Evolutionary conservation across 139 green algal species (phyloP).

Genomic region (Desmodesmus armatus): DNA sequence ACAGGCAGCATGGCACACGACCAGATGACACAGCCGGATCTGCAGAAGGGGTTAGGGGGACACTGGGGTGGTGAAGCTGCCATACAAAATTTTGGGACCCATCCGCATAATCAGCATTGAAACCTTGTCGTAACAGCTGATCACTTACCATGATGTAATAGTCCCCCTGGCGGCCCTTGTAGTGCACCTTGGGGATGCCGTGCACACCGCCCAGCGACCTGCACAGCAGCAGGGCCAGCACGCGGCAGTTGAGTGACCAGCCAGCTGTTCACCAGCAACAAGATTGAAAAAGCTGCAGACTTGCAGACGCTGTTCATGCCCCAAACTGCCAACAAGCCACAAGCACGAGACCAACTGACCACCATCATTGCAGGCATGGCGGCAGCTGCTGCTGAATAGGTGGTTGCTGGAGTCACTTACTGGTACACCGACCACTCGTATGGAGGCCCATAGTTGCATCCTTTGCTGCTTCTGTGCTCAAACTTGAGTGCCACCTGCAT

Average conservation of each 20-base stretch:
- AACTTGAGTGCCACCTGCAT: conserved; percentile 96
- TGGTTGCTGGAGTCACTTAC: conserved; percentile 70
- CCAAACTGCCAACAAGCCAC: not conserved
- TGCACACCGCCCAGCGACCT: conserved; percentile 83
- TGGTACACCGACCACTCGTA: conserved; percentile 99
- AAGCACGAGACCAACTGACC: not conserved
- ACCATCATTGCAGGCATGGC: not conserved
- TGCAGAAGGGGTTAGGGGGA: no score
- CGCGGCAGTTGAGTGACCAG: not conserved
- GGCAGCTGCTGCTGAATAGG: not conserved
- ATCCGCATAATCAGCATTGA: no score
- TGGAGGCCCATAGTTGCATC: conserved; percentile 97
- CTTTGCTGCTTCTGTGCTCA: conserved; percentile 97
- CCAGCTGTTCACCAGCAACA: not conserved
- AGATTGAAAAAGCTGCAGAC: not conserved
- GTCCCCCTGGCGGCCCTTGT: conserved; percentile 96
- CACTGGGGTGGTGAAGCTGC: no score
- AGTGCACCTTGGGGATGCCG: conserved; percentile 96
- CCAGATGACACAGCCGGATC: not conserved
- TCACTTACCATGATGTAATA: conserved; percentile 98
- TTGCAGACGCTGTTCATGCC: not conserved
- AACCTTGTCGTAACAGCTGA: not conserved
- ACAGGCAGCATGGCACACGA: not conserved
- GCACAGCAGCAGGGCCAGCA: not conserved
- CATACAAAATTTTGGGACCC: no score